Conservation (phyloP, 2,329 filamentous ascomycete genomes). For the Emmonsiellopsis sp. region DNA sequence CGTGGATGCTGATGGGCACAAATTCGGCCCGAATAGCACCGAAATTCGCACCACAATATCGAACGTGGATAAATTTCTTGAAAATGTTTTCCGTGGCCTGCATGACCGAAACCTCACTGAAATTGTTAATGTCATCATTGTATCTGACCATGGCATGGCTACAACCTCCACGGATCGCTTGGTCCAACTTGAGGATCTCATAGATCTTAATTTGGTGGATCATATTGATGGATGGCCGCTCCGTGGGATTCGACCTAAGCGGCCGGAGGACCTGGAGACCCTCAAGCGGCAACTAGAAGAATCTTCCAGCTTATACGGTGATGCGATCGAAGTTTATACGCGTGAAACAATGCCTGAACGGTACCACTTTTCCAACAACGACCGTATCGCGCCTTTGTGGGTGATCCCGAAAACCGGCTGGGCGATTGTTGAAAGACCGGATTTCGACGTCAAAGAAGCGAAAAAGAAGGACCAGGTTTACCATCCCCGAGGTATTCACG, state of each 20-base stretch:
- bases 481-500: constrained; percentile 75
- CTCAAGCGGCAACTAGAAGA: constrained; percentile 53
- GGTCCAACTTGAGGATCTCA: constrained; percentile 80
- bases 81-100: constrained; percentile 64
- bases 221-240: constrained; percentile 93
- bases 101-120: constrained; percentile 73
- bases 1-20: constrained; percentile 79
- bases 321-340: constrained; percentile 76
- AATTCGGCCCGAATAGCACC: constrained; percentile 87
- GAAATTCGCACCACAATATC: constrained; percentile 72
- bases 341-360: constrained; percentile 79
- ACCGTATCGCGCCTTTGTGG: constrained; percentile 90
- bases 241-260: constrained; percentile 75
- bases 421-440: constrained; percentile 73
- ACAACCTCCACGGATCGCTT: constrained; percentile 74
- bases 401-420: constrained; percentile 86
- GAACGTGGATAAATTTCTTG: constrained; percentile 76
- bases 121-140: constrained; percentile 90
- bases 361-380: constrained; percentile 83
- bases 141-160: constrained; percentile 97
- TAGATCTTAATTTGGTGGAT: constrained; percentile 68
- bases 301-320: constrained; percentile 46
- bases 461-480: constrained; percentile 59
- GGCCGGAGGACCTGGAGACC: constrained; percentile 53
- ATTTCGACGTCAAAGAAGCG: constrained; percentile 65